Percentiles rank a stretch among this genome's conserved stretches.
These are phyloP conservation scores for Mycocentrospora acerina DNA, from an alignment of 2,329 filamentous ascomycete genomes.

Conservation along the genomic window DNA sequence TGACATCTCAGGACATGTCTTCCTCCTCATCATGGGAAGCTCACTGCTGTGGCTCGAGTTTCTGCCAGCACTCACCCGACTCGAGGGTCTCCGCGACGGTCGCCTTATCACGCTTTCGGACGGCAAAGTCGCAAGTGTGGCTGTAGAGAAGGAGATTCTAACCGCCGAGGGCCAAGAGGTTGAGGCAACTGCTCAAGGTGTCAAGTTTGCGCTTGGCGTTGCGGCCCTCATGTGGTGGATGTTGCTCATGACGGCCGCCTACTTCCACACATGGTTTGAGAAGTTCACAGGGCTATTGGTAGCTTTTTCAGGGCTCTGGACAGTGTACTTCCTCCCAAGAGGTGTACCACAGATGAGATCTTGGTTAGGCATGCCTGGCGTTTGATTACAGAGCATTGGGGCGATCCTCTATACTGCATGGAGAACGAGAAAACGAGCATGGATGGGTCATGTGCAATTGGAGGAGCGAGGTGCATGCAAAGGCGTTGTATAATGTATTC, in stretches of 20 bases:
- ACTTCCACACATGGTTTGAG: constrained; percentile 98
- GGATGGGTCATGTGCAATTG: too few species aligned
- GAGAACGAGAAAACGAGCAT: too few species aligned
- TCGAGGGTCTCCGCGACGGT: constrained; percentile 58
- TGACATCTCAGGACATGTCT: constrained; percentile 94
- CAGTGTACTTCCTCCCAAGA: constrained; percentile 52
- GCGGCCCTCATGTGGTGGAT: constrained; percentile 84
- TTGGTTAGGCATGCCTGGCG: constrained; percentile 51
- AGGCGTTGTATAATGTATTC: too few species aligned
- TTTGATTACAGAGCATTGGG: constrained; percentile 17
- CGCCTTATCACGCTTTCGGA: constrained; percentile 66
- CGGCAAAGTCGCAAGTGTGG: constrained; percentile 57
- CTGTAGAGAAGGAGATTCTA: constrained; percentile 41
- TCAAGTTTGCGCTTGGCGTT: constrained; percentile 60
- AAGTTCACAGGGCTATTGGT: constrained; percentile 65
- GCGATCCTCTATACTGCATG: too few species aligned
- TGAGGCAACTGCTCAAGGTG: constrained; percentile 49
- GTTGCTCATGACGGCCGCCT: constrained; percentile 97
- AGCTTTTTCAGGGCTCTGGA: constrained; percentile 48
- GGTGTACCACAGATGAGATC: constrained; percentile 45
- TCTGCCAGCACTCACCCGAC: constrained; percentile 58
- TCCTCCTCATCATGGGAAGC: constrained; percentile 83
- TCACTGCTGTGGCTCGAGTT: constrained; percentile 81
- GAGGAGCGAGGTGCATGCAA: too few species aligned
- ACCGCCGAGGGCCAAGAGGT: constrained; percentile 47